Percentiles rank a stretch among this genome's conserved stretches.
Conservation (phyloP, 1,139 yeast species). For the Debaryomyces robertsiae region DNA sequence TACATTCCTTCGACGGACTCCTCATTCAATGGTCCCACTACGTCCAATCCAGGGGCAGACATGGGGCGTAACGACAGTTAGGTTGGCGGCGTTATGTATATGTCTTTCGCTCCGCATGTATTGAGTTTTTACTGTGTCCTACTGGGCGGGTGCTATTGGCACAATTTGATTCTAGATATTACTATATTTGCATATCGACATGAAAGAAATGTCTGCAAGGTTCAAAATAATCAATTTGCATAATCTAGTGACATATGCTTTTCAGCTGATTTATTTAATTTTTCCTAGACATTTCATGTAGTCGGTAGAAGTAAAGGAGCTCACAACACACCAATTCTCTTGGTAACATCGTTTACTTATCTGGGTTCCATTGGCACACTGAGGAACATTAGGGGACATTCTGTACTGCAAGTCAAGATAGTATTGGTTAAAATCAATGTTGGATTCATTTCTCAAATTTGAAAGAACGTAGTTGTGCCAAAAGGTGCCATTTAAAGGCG, state of each 20-base stretch:
- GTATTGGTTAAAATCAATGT: slow-evolving; percentile 45
- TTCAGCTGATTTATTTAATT: background rate
- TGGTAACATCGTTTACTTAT: slow-evolving; percentile 39
- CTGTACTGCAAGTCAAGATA: slow-evolving; percentile 54
- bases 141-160: background rate
- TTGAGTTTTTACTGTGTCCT: background rate
- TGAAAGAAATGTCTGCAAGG: background rate
- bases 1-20: slow-evolving; percentile 25
- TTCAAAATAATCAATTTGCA: background rate
- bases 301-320: slow-evolving; percentile 15
- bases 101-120: background rate
- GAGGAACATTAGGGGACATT: slow-evolving; percentile 51
- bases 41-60: slow-evolving; percentile 19
- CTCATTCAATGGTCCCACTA: slow-evolving; percentile 20
- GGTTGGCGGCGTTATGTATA: background rate
- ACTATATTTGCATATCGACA: background rate
- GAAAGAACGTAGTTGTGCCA: slow-evolving; percentile 50
- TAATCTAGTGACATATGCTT: no score
- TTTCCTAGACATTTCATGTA: slow-evolving; percentile 17
- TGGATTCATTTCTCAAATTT: slow-evolving; percentile 34
- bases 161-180: no score
- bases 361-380: slow-evolving; percentile 40
- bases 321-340: slow-evolving; percentile 46
- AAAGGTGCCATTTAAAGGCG: slow-evolving; percentile 62
- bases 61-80: slow-evolving; percentile 8